These are phyloP conservation scores for Symbiotaphrina buchneri DNA, from an alignment of 495 filamentous ascomycete species.

Conservation along the genomic window DNA sequence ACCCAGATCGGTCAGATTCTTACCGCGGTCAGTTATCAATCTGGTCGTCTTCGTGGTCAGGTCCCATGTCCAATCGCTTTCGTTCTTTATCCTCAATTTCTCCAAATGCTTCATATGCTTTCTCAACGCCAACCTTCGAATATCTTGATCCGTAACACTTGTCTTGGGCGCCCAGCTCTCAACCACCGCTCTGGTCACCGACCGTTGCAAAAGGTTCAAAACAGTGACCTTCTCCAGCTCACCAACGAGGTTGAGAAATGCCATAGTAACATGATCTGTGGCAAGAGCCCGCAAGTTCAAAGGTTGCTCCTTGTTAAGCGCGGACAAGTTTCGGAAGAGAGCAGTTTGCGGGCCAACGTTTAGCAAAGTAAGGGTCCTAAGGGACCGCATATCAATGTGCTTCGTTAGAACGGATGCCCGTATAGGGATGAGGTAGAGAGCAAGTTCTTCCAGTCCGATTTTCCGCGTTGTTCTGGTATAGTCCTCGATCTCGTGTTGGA, in stretches of 20 bases:
- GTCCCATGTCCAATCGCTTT: slow-evolving; percentile 27
- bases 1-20: slow-evolving; percentile 26
- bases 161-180: slow-evolving; percentile 24
- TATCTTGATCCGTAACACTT: slow-evolving; percentile 22
- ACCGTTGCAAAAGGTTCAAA: slow-evolving; percentile 32
- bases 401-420: slow-evolving; percentile 25
- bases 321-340: slow-evolving; percentile 29
- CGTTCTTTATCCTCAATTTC: slow-evolving; percentile 25
- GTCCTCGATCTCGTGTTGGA: no score
- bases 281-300: slow-evolving; percentile 29
- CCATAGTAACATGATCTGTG: slow-evolving; percentile 32
- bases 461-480: slow-evolving; percentile 31
- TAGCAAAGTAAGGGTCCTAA: slow-evolving; percentile 31
- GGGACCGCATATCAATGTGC: slow-evolving; percentile 25
- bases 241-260: slow-evolving; percentile 24
- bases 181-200: slow-evolving; percentile 18
- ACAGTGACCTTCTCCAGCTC: slow-evolving; percentile 26
- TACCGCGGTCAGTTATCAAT: slow-evolving; percentile 22
- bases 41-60: slow-evolving; percentile 22
- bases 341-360: slow-evolving; percentile 33
- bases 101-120: slow-evolving; percentile 20
- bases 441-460: slow-evolving; percentile 23
- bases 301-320: slow-evolving; percentile 22
- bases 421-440: slow-evolving; percentile 32
- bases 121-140: slow-evolving; percentile 23